Conservation (phyloP, 331 rosid species). For the Pyracantha coccinea region DNA sequence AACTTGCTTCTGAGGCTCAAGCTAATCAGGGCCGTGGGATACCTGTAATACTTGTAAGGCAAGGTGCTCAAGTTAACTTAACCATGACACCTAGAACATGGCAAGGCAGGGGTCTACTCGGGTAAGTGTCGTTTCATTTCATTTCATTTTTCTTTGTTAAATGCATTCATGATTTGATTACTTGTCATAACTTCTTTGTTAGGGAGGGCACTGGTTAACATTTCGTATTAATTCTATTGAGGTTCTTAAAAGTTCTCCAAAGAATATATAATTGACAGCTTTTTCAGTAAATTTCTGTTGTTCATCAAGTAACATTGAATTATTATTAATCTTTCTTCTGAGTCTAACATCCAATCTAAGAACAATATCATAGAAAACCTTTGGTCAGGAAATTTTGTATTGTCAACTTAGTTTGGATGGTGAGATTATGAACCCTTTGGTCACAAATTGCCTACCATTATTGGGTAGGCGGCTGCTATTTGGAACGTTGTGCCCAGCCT, state of each 20-base stretch:
- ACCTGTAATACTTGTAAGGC: conserved; percentile 61
- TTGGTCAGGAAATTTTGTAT: neutral
- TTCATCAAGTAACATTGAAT: neutral
- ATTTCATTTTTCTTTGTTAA: neutral
- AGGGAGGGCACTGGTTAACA: neutral
- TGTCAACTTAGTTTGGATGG: conserved; percentile 1
- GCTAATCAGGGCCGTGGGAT: conserved; percentile 42
- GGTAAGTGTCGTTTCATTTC: conserved; percentile 42
- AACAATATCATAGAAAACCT: neutral
- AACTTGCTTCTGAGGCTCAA: conserved; percentile 72
- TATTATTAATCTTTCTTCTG: neutral
- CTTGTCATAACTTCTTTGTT: neutral
- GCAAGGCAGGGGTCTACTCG: conserved; percentile 92
- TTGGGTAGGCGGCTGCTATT: neutral
- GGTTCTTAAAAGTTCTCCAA: neutral
- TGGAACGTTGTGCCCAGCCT: neutral
- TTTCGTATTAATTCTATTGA: neutral
- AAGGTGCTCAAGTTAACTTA: conserved; percentile 59
- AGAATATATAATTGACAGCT: neutral
- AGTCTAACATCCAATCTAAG: neutral
- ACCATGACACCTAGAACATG: conserved; percentile 78
- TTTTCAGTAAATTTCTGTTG: neutral
- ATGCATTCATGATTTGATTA: neutral
- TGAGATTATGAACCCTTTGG: neutral
- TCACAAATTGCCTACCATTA: neutral